Evolutionary conservation across 2,329 filamentous ascomycete genomes (phyloP).

Genomic region (Pseudophaeomoniella oleicola): DNA sequence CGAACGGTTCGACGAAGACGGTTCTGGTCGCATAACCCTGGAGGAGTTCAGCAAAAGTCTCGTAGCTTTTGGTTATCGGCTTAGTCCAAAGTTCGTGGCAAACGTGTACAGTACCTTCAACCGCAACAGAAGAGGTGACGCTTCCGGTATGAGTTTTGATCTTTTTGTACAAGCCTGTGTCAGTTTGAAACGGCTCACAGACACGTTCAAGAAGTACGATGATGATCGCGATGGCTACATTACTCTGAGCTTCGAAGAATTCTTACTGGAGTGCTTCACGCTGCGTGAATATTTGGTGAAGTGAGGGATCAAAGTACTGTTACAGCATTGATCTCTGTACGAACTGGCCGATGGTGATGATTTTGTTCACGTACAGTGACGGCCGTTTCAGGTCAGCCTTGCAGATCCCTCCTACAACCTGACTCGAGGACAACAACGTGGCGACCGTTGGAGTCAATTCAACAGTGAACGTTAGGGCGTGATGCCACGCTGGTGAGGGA

Average conservation of each 20-base stretch:
- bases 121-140: constrained; percentile 21
- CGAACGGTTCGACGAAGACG: constrained; percentile 84
- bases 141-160: constrained; percentile 72
- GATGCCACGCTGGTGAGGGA: too few relatives aligned
- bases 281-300: constrained; percentile 9
- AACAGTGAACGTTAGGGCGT: too few relatives aligned
- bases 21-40: constrained; percentile 71
- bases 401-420: too few relatives aligned
- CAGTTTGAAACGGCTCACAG: constrained; percentile 92
- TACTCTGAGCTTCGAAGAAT: constrained; percentile 69
- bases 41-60: constrained; percentile 82
- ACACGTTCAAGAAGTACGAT: constrained; percentile 98
- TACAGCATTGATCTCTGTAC: not conserved
- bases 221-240: constrained; percentile 92
- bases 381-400: too few relatives aligned
- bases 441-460: too few relatives aligned
- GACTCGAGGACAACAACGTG: too few relatives aligned
- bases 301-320: not conserved
- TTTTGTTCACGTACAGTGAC: too few relatives aligned
- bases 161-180: constrained; percentile 97
- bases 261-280: constrained; percentile 37
- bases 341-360: too few relatives aligned
- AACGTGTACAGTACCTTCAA: constrained; percentile 84
- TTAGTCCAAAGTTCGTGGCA: constrained; percentile 70
- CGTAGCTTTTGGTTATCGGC: constrained; percentile 81